phyloP scores from a whole-genome alignment of 371 early-diverging fungal genomes.

The Blakeslea trispora region DNA sequence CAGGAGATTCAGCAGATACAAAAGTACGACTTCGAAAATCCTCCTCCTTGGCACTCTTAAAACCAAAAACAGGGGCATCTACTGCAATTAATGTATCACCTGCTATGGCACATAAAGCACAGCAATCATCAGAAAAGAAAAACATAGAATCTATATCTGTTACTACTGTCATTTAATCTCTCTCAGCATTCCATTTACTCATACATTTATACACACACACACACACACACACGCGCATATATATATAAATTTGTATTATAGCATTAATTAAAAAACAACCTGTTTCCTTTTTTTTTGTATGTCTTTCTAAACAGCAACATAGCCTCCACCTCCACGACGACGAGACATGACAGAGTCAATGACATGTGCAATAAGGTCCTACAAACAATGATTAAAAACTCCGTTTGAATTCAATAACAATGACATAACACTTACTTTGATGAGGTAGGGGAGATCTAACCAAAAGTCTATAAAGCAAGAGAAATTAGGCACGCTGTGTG shows the following conservation, averaged over 20 bases:
- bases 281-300: slow-evolving; percentile 1
- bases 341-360: slow-evolving; percentile 47
- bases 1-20: background rate
- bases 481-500: too few species aligned
- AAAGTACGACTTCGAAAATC: slow-evolving; percentile 16
- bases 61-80: slow-evolving; percentile 26
- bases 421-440: slow-evolving; percentile 28
- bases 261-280: slow-evolving; percentile 1
- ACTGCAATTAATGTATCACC: slow-evolving; percentile 30
- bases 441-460: slow-evolving; percentile 52
- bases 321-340: slow-evolving; percentile 50
- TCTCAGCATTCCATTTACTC: background rate
- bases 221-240: too few species aligned
- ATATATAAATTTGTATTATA: slow-evolving; percentile 1
- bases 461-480: slow-evolving; percentile 39
- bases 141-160: slow-evolving; percentile 8
- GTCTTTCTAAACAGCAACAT: slow-evolving; percentile 45
- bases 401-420: background rate
- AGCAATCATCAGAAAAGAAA: slow-evolving; percentile 12
- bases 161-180: slow-evolving; percentile 3
- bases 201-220: background rate
- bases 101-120: slow-evolving; percentile 22
- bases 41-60: slow-evolving; percentile 22
- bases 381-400: background rate
- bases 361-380: slow-evolving; percentile 51